Evolutionary conservation across 495 filamentous ascomycete species (phyloP).

Genomic region (Podospora conica): DNA sequence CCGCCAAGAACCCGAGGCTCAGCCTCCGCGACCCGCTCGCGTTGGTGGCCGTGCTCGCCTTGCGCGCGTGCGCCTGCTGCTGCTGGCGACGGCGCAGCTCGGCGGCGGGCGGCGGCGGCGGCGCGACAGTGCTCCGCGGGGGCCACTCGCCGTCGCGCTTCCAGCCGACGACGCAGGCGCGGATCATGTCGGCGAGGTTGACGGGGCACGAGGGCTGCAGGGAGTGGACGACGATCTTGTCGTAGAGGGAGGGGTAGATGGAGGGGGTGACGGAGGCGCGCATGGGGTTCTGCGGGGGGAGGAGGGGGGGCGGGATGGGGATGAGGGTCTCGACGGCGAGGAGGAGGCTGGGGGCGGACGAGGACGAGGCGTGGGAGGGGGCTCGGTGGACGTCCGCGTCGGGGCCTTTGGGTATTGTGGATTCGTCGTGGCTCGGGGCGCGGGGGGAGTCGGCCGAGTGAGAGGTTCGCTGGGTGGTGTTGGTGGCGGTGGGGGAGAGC

Average conservation of each 20-base stretch:
- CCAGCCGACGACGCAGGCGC: conserved; percentile 86
- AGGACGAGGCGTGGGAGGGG: conserved; percentile 16
- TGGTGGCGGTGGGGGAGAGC: conserved; percentile 18
- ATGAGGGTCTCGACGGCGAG: conserved; percentile 46
- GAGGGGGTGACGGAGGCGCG: conserved; percentile 63
- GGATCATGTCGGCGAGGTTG: conserved; percentile 72
- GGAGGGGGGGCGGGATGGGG: conserved; percentile 57
- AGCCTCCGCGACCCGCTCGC: conserved; percentile 14
- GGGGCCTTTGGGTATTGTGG: conserved; percentile 10
- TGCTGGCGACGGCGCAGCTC: conserved; percentile 26
- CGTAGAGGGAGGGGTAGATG: conserved; percentile 78
- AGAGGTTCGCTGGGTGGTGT: conserved; percentile 21
- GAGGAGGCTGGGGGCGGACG: conserved; percentile 11
- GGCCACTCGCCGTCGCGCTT: conserved; percentile 94
- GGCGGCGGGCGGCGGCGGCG: conserved; percentile 17
- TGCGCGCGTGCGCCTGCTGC: conserved; percentile 22
- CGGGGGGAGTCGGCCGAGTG: conserved; percentile 15
- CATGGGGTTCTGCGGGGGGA: conserved; percentile 63
- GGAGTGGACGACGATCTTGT: conserved; percentile 71
- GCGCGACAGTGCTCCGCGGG: conserved; percentile 48
- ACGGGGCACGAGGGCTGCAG: conserved; percentile 79
- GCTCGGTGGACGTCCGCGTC: conserved; percentile 9
- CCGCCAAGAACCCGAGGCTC: conserved; percentile 28
- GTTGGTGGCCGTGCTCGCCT: conserved; percentile 8
- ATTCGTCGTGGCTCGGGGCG: conserved; percentile 19